Conservation (phyloP, 176 grass and related monocot genomes). For the Phoenix dactylifera region DNA sequence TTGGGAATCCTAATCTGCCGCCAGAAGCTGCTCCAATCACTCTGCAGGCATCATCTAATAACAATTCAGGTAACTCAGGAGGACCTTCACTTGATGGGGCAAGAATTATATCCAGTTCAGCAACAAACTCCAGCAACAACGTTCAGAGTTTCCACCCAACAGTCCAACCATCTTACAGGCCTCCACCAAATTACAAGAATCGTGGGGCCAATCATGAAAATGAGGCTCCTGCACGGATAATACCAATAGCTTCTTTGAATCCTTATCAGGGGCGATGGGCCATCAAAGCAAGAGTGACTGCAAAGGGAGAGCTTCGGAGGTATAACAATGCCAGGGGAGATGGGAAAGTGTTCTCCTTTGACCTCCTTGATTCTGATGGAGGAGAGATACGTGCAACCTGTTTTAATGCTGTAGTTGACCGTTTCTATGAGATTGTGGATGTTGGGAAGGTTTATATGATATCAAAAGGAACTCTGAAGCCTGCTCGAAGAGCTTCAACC, state of each 20-base stretch:
- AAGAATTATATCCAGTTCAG: conserved; percentile 27
- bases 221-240: conserved; percentile 77
- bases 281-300: conserved; percentile 87
- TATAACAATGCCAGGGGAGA: conserved; percentile 95
- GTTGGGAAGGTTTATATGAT: conserved; percentile 90
- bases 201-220: conserved; percentile 82
- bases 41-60: not conserved
- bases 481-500: conserved; percentile 82
- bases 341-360: conserved; percentile 94
- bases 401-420: conserved; percentile 68
- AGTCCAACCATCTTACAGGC: conserved; percentile 61
- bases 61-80: conserved; percentile 10
- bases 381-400: conserved; percentile 86
- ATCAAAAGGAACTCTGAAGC: conserved; percentile 80
- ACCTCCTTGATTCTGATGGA: conserved; percentile 82
- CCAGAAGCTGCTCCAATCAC: conserved; percentile 23
- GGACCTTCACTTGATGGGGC: conserved; percentile 29
- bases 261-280: conserved; percentile 92
- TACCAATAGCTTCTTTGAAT: conserved; percentile 72
- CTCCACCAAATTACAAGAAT: conserved; percentile 65
- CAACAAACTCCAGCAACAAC: conserved; percentile 22
- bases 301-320: conserved; percentile 72
- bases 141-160: conserved; percentile 38
- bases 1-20: conserved; percentile 37
- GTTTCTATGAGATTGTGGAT: conserved; percentile 76